Conservation (phyloP, 2,329 filamentous ascomycete species). For the Fusarium acutatum region DNA sequence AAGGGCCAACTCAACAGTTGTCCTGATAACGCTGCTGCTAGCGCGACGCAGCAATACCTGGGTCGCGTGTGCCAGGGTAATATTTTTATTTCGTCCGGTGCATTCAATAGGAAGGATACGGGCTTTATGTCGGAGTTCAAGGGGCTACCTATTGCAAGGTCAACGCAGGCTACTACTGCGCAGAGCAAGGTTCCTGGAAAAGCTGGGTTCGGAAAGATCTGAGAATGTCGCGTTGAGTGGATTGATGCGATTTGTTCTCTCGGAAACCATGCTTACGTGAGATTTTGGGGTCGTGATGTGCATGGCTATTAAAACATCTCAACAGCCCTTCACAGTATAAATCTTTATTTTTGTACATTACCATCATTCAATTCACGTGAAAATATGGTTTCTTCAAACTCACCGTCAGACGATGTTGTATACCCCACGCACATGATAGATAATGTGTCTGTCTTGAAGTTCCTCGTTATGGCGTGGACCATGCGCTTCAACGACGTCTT, state of each 20-base stretch:
- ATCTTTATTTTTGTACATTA: background rate
- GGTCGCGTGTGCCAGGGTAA: constrained; percentile 25
- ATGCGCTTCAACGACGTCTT: background rate
- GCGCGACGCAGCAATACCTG: constrained; percentile 17
- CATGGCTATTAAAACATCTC: background rate
- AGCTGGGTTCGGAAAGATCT: constrained; percentile 14
- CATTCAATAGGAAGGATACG: constrained; percentile 14
- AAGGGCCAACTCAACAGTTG: constrained; percentile 39
- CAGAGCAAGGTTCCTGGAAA: background rate
- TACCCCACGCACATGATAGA: background rate
- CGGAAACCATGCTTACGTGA: background rate
- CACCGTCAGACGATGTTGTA: rapidly evolving
- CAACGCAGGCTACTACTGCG: background rate
- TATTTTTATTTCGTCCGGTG: constrained; percentile 8
- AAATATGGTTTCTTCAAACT: rapidly evolving
- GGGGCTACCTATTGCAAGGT: constrained; percentile 3
- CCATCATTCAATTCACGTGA: background rate
- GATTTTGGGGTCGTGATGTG: background rate
- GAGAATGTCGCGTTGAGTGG: no score
- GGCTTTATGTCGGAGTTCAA: constrained; percentile 27
- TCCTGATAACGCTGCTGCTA: constrained; percentile 16
- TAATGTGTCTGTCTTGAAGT: background rate
- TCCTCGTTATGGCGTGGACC: background rate
- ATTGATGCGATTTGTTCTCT: background rate
- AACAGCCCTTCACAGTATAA: background rate